Percentiles rank a stretch among this genome's conserved stretches.
phyloP scores from a whole-genome alignment of 805 yeast genomes.

The Sugiyamaella valdiviana region DNA sequence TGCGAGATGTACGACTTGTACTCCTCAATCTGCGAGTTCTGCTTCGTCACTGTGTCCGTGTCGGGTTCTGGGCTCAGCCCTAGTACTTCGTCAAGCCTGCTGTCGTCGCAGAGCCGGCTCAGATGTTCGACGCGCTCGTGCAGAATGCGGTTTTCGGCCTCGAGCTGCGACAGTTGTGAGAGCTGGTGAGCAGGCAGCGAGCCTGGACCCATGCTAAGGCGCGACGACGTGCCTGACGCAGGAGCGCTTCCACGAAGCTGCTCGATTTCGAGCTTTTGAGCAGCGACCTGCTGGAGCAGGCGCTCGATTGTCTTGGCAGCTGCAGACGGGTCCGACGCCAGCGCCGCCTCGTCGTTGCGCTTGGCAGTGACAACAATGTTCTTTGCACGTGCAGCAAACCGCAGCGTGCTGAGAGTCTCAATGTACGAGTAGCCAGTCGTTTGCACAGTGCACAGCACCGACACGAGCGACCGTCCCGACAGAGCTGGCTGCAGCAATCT shows the following conservation, averaged over 20 bases:
- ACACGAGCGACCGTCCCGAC: conserved; percentile 77
- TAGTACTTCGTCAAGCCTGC: conserved; percentile 41
- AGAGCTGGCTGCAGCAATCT: conserved; percentile 86
- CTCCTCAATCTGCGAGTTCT: conserved; percentile 30
- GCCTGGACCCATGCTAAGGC: background rate
- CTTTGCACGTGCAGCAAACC: conserved; percentile 92
- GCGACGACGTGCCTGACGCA: background rate
- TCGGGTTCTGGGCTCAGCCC: conserved; percentile 37
- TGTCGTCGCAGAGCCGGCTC: conserved; percentile 50
- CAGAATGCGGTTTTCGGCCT: conserved; percentile 58
- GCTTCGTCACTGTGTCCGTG: conserved; percentile 23
- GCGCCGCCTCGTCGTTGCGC: conserved; percentile 37
- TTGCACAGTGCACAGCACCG: conserved; percentile 76
- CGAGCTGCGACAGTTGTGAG: conserved; percentile 38
- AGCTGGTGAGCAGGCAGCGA: conserved; percentile 10
- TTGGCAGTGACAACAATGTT: conserved; percentile 68
- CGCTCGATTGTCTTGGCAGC: conserved; percentile 44
- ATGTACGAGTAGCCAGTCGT: conserved; percentile 57
- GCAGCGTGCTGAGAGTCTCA: conserved; percentile 78
- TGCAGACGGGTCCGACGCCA: conserved; percentile 27
- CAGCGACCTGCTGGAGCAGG: conserved; percentile 54
- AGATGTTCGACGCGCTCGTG: conserved; percentile 65
- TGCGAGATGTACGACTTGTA: conserved; percentile 51
- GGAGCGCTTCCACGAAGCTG: conserved; percentile 17
- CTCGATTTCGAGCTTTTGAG: conserved; percentile 49